phyloP scores from a whole-genome alignment of 169 alveolate genomes.

The Besnoitia besnoiti region DNA sequence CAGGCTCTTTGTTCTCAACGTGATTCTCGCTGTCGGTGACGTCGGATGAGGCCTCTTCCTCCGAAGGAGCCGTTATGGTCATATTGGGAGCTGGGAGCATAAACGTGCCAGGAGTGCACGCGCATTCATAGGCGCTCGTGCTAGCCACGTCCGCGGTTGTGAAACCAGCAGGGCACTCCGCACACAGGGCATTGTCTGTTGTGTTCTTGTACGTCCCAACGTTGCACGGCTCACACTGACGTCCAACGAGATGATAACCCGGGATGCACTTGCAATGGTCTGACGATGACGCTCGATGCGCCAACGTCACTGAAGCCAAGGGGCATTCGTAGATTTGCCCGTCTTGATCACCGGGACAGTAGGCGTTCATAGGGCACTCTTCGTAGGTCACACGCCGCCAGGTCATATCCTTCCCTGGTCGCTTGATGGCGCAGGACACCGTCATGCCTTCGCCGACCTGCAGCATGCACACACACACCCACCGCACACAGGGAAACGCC shows the following conservation, averaged over 20 bases:
- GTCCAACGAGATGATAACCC: constrained; percentile 59
- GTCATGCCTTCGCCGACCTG: not conserved
- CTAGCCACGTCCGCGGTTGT: constrained; percentile 65
- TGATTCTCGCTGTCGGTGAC: not conserved
- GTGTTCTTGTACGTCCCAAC: constrained; percentile 70
- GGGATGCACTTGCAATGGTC: constrained; percentile 68
- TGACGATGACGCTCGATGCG: constrained; percentile 50
- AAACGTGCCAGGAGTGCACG: constrained; percentile 68
- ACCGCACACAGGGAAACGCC: not conserved
- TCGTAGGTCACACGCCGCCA: constrained; percentile 58
- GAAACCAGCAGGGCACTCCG: constrained; percentile 69
- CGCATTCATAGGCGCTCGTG: constrained; percentile 71
- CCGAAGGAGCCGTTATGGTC: not conserved
- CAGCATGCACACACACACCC: not conserved
- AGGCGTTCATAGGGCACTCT: constrained; percentile 66
- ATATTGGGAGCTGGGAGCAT: constrained; percentile 34
- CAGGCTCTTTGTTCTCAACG: not conserved
- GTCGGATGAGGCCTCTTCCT: not conserved
- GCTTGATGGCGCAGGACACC: constrained; percentile 51
- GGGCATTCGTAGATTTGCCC: constrained; percentile 66
- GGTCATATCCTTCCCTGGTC: constrained; percentile 47
- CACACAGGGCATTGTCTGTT: constrained; percentile 64
- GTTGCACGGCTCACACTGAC: constrained; percentile 66
- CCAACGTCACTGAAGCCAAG: constrained; percentile 52
- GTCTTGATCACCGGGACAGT: constrained; percentile 65